phyloP scores from a whole-genome alignment of 1,284 basidiomycete genomes.

The Inonotus hispidus region DNA sequence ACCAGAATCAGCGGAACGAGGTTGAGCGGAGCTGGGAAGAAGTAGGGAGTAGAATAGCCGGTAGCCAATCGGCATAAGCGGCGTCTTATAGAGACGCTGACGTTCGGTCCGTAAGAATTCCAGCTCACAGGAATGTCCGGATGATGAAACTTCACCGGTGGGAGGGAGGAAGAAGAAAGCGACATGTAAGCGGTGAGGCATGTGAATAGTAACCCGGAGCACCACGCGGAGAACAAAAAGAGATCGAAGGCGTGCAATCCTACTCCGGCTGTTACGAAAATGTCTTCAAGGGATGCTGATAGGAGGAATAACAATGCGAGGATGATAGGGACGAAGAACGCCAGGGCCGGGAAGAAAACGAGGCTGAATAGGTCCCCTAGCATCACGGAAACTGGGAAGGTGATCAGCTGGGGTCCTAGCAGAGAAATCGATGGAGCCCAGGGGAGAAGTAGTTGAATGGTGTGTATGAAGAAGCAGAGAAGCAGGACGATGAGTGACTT shows the following conservation, averaged over 20 bases:
- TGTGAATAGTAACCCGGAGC: constrained; percentile 29
- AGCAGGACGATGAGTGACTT: constrained; percentile 37
- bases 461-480: constrained; percentile 34
- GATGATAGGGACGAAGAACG: constrained; percentile 44
- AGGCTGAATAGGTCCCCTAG: constrained; percentile 33
- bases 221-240: constrained; percentile 34
- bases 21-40: constrained; percentile 50
- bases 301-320: constrained; percentile 39
- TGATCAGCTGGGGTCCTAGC: constrained; percentile 32
- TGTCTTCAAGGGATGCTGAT: constrained; percentile 37
- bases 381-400: constrained; percentile 41
- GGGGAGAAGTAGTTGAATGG: constrained; percentile 41
- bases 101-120: constrained; percentile 42
- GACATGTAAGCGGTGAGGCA: constrained; percentile 17
- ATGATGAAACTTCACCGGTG: constrained; percentile 14
- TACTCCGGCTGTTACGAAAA: constrained; percentile 21
- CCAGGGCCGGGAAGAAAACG: constrained; percentile 35
- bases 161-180: constrained; percentile 26
- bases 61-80: constrained; percentile 35
- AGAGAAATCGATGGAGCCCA: constrained; percentile 38
- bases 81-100: constrained; percentile 42
- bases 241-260: constrained; percentile 22
- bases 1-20: constrained; percentile 30
- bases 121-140: constrained; percentile 27
- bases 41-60: constrained; percentile 34